Conservation (phyloP, 176 grass and related monocot genomes). For the Rhynchospora breviuscula region DNA sequence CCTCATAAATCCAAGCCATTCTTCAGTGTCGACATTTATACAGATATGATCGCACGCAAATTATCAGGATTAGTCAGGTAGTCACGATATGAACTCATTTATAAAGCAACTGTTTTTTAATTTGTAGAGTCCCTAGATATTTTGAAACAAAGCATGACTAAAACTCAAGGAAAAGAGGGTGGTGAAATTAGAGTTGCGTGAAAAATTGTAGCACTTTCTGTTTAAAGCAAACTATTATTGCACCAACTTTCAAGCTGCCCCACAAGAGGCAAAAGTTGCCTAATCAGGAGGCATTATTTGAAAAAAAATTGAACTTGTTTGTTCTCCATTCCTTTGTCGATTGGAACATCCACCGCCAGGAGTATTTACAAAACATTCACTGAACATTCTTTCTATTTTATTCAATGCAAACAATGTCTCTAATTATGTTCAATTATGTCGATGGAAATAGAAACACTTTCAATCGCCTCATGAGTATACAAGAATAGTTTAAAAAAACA, state of each 20-base stretch:
- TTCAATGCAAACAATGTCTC: not conserved
- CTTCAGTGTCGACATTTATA: too few species aligned
- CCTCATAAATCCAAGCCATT: not conserved
- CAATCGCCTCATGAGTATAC: not conserved
- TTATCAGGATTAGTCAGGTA: not conserved
- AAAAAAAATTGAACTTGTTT: not conserved
- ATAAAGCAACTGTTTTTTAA: not conserved
- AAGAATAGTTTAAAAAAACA: not conserved
- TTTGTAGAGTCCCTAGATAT: not conserved
- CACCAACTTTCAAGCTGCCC: slow-evolving; percentile 11
- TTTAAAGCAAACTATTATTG: slow-evolving; percentile 15
- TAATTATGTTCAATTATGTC: not conserved
- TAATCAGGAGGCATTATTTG: slow-evolving; percentile 5
- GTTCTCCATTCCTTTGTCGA: not conserved
- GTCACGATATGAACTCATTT: not conserved
- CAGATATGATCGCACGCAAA: not conserved
- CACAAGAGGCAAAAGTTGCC: slow-evolving; percentile 1
- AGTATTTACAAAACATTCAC: not conserved
- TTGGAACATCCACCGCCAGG: not conserved
- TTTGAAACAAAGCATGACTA: not conserved
- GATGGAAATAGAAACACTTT: not conserved
- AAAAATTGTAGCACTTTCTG: not conserved
- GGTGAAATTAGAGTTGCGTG: not conserved
- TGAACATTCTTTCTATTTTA: not conserved
- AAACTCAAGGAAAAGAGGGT: not conserved